Evolutionary conservation across 108 stramenopile genomes (phyloP), one percentile per base, ranked within the genome.

Genomic region (Discostella stelligeroides): DNA sequence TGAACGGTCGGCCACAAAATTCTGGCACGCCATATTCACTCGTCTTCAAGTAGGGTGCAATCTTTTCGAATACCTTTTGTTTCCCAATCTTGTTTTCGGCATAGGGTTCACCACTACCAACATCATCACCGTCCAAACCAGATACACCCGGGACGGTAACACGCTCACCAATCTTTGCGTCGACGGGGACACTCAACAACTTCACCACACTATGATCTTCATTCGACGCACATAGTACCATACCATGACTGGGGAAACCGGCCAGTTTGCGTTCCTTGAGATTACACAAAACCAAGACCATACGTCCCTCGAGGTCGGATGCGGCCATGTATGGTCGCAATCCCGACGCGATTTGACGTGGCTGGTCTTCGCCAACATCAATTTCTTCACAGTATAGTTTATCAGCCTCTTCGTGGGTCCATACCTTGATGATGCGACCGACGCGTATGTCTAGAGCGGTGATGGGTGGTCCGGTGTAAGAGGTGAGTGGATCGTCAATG

Each of bases 331-430:
- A 94, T 41, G 97, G 93, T 45, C 84, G 72, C 4, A 99, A 83
- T 25, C 99, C 99, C 20, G 97, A 98, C 7, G 97, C 97, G 71
- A 99, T 94, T 27, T 56, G 70, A 45, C 99, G 88, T 25, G 92
- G 91, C 53, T 90, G 86, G 40, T 80, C 97, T 76, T 98, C 98
- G 38, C 99, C 99, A 1, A 97, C 88, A 73, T 99, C 97, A 49
- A 99, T 96, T 73, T 98, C 96, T 82, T 99, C 98, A 79, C 98
- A 98, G 77, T 88, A 98, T 0, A 99, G 87, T 74, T 99, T 98
- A 53, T 99, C 99, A 15, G 96, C 84, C 67, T 96, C 97, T 17
- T 83, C 82, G 76, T 99, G 99, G 46, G 91, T 83, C 98, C 98
- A 98, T 29, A 96, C 97, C 67, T 89, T 92, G 41, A 68, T 85